A percentile compares a stretch with the other conserved stretches of the same genome.
Evolutionary conservation across 1,284 basidiomycete genomes (phyloP).

Genomic region (Schizophyllum amplum): DNA sequence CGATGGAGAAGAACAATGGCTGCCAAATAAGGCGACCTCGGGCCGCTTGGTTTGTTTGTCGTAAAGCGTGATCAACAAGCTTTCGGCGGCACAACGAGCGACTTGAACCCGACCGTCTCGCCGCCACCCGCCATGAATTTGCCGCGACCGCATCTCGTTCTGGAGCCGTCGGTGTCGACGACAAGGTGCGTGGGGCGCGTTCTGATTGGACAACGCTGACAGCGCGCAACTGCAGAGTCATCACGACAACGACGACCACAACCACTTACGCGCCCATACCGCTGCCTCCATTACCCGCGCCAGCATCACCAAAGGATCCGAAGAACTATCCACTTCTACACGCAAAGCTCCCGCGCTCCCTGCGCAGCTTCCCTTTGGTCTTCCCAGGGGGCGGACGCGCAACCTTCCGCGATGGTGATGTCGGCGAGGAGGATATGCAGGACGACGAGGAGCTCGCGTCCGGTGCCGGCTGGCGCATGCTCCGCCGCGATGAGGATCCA

Average conservation of each 20-base stretch:
- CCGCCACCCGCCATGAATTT: neutral
- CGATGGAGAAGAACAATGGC: neutral
- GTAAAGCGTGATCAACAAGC: neutral
- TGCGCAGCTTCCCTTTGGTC: slow-evolving; percentile 65
- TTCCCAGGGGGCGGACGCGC: slow-evolving; percentile 74
- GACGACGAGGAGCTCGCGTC: slow-evolving; percentile 60
- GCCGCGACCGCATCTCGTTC: slow-evolving; percentile 49
- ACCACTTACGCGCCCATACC: slow-evolving; percentile 79
- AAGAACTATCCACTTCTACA: slow-evolving; percentile 71
- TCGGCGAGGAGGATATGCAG: slow-evolving; percentile 54
- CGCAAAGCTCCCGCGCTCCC: slow-evolving; percentile 57
- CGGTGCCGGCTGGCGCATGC: slow-evolving; percentile 69
- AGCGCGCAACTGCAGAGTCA: slow-evolving; percentile 52
- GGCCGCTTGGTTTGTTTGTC: neutral
- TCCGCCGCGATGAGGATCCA: slow-evolving; percentile 50
- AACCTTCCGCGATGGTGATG: slow-evolving; percentile 63
- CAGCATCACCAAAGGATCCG: slow-evolving; percentile 63
- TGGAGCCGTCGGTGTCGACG: slow-evolving; percentile 70
- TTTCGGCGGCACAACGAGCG: neutral
- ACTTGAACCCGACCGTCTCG: neutral
- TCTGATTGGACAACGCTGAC: slow-evolving; percentile 14
- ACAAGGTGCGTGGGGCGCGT: slow-evolving; percentile 47
- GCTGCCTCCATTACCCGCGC: slow-evolving; percentile 59
- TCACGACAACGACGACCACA: slow-evolving; percentile 78
- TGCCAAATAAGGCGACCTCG: neutral